phyloP scores from a whole-genome alignment of 306 rosid species.

The Cucurbita maxima region DNA sequence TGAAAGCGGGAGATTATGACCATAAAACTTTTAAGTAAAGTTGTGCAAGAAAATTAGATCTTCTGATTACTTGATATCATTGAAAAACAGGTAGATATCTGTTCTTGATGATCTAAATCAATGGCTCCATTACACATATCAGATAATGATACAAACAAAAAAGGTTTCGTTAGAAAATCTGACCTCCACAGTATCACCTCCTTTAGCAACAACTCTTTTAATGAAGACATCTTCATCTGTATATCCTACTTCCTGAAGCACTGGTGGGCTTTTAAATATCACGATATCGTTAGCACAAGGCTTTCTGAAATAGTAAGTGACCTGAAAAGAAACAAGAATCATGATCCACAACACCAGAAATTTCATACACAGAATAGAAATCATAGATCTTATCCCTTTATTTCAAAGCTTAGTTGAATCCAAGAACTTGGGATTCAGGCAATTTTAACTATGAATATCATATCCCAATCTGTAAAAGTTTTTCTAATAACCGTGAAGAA shows the following conservation, averaged over 20 bases:
- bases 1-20: not conserved
- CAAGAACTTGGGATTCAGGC: not conserved
- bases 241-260: slow-evolving; percentile 91
- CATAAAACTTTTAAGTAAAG: not conserved
- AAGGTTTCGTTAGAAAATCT: not conserved
- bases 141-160: not conserved
- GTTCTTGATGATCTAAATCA: not conserved
- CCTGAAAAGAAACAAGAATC: slow-evolving; percentile 34
- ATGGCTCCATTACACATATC: not conserved
- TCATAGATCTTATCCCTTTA: not conserved
- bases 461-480: not conserved
- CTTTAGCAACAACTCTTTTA: slow-evolving; percentile 83
- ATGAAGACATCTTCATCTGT: slow-evolving; percentile 83
- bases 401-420: not conserved
- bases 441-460: not conserved
- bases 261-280: slow-evolving; percentile 90
- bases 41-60: not conserved
- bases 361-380: not conserved
- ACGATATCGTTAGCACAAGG: slow-evolving; percentile 90
- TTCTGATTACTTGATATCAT: not conserved
- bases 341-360: not conserved
- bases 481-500: not conserved
- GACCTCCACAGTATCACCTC: slow-evolving; percentile 89
- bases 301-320: slow-evolving; percentile 79
- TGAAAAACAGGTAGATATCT: not conserved